These are phyloP conservation scores for Trichoderma sp. DNA, from an alignment of 2,329 filamentous ascomycete species.

Conservation along the genomic window DNA sequence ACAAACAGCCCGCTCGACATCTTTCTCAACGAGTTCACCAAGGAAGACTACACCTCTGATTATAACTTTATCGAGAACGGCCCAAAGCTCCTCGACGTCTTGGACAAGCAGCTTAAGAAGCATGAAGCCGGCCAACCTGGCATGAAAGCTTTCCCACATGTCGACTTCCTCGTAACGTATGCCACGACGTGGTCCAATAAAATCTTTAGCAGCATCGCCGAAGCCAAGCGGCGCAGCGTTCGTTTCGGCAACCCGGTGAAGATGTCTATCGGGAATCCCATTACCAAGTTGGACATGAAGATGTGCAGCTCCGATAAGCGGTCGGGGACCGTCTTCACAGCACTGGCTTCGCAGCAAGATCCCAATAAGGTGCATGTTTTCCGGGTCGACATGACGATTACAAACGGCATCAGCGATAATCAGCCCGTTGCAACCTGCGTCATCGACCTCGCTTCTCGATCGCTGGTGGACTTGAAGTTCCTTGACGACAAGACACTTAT, in stretches of 20 bases:
- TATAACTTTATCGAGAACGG: slow-evolving; percentile 46
- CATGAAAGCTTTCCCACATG: slow-evolving; percentile 54
- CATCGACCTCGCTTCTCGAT: slow-evolving; percentile 42
- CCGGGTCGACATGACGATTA: slow-evolving; percentile 49
- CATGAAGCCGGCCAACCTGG: slow-evolving; percentile 46
- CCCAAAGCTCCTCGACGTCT: slow-evolving; percentile 45
- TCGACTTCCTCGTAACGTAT: slow-evolving; percentile 63
- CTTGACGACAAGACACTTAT: slow-evolving; percentile 61
- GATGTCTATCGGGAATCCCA: slow-evolving; percentile 44
- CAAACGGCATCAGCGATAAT: slow-evolving; percentile 58
- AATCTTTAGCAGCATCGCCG: slow-evolving; percentile 66
- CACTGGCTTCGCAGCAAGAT: slow-evolving; percentile 40
- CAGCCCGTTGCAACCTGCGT: slow-evolving; percentile 39
- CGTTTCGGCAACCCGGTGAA: slow-evolving; percentile 58
- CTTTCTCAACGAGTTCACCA: slow-evolving; percentile 50
- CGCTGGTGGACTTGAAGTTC: slow-evolving; percentile 65
- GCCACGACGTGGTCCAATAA: slow-evolving; percentile 56
- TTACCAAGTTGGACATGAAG: slow-evolving; percentile 55
- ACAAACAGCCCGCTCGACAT: slow-evolving; percentile 61
- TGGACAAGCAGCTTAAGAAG: slow-evolving; percentile 49
- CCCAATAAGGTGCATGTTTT: slow-evolving; percentile 54
- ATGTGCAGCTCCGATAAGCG: slow-evolving; percentile 44
- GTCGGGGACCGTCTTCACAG: slow-evolving; percentile 40
- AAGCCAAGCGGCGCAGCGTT: slow-evolving; percentile 66
- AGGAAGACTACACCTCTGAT: slow-evolving; percentile 51